Conservation (phyloP, 257 asterid species). For the Euphrasia confusa region DNA sequence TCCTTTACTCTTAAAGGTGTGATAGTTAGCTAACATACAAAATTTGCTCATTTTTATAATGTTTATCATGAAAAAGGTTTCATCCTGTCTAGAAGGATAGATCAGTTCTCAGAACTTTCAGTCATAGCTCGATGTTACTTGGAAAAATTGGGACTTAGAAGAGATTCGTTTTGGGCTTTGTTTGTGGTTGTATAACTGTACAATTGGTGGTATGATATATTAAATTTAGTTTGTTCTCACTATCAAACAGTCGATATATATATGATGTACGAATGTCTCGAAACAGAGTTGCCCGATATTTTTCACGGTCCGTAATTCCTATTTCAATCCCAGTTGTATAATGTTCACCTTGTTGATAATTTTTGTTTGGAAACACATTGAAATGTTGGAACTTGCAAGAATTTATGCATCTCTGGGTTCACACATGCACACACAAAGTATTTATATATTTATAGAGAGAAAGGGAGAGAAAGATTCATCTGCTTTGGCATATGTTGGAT, state of each 20-base stretch:
- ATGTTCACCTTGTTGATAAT: no score
- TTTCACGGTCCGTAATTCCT: neutral
- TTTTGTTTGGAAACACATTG: no score
- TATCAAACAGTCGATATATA: neutral
- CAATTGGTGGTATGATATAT: neutral
- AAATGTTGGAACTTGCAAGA: no score
- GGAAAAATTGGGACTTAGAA: neutral
- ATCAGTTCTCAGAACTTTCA: neutral
- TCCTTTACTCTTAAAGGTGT: slow-evolving; percentile 6
- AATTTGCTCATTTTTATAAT: neutral
- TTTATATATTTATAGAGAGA: no score
- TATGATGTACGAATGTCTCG: neutral
- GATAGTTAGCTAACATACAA: slow-evolving; percentile 3
- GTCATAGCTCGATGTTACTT: slow-evolving; percentile 3
- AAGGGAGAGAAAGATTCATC: no score
- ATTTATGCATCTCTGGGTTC: no score
- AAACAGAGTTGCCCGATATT: neutral
- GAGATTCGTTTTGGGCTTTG: neutral
- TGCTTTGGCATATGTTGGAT: no score
- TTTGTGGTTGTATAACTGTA: neutral
- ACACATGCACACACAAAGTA: no score
- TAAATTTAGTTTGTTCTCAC: neutral
- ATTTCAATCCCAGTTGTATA: neutral
- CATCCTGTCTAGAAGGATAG: neutral
- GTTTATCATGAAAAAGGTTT: neutral